Evolutionary conservation across 108 stramenopile species (phyloP), one percentile per base, ranked within the genome.

Genomic region (Skeletonema potamos): DNA sequence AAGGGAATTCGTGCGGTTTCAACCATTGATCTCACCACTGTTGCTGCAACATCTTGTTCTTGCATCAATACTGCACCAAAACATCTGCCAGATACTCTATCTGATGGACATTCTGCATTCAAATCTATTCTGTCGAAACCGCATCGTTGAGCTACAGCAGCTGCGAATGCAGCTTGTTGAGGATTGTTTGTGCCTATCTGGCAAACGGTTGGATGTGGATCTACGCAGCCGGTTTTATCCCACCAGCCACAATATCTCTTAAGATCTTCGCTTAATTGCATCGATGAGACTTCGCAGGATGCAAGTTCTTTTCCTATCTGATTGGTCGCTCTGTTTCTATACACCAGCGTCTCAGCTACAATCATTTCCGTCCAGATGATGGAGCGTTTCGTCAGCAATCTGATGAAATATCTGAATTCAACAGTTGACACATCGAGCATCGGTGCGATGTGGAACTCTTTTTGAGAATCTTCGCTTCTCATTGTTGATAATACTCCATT

Each of bases 401-500:
- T 76, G n/a, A 89, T 78, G 11, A 92, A 76, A 17, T 87, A 64
- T 15, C 86, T 78, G 64, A 92, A 92, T 70, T 92, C 88, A 13
- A 85, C 78, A 9, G 74, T 86, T 55, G 88, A 84, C 22, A 82
- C 80, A 71, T 92, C 81, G 12, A 92, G 66, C 91, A 92, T 92
- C 44, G 90, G 90, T 4, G 90, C 90, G 39, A 91, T 85, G 73
- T 91, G 90, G 27, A 91, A 84, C 77, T 84, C 81, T 69, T 91
- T 91, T n/a, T 15, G 13, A 41, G 13, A 15, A 2, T 41, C 13
- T 15, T 41, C 3, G 39, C 39, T 41, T 2, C 13, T 41, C 39
- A n/a, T 41, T 37, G 36, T 37, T 36, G 34, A n/a, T n/a, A n/a
- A n/a, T n/a, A n/a, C n/a, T n/a, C n/a, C n/a, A n/a, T n/a, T n/a